Evolutionary conservation across 768 basidiomycete species (phyloP), one percentile per base, ranked within the genome.

Genomic region (Pleurotus eryngii): DNA sequence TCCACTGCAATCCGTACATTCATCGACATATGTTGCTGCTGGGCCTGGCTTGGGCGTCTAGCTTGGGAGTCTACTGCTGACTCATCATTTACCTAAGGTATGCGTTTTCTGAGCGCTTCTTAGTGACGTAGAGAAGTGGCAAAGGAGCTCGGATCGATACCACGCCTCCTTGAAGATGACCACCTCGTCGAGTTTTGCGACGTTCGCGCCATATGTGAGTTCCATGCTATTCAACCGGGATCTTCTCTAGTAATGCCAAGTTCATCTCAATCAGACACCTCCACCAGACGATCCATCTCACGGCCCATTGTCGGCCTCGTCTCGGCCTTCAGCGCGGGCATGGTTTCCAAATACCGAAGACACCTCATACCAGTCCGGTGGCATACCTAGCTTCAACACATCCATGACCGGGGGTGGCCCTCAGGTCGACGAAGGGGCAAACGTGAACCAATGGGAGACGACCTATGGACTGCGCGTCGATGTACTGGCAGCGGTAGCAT

Each of bases 341-440:
- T 87, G 86, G 84, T 84, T 85, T 56, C 78, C 81, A 15, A 69
- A 67, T 46, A 56, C 65, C 3, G 38, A 49, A 49, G 59, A 60
- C 39, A 67, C 72, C 6, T 86, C 88, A 3, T 90, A 90, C 62
- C 89, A 90, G 69, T 85, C 85, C 11, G 89, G 89, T 12, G 86
- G 79, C 11, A 73, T 83, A 30, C 83, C 86, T 5, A 77, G 81
- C 8, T 84, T 85, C 59, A 72, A 74, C 48, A 76, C 77, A 12
- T 79, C 80, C 12, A 65, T 73, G 8, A 58, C 72, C 2, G 71
- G 74, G 3, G 73, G 76, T n/a, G 63, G 63, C 2, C 71, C 66
- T 18, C 68, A 73, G 5, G 63, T 60, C 37, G 77, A 77, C n/a
- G 78, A 76, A 20, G 76, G 78, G 38, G 68, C 68, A 11, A 70